These are phyloP conservation scores for Dactylorhiza incarnata DNA, from an alignment of 106 monocot genomes.

Conservation along the genomic window DNA sequence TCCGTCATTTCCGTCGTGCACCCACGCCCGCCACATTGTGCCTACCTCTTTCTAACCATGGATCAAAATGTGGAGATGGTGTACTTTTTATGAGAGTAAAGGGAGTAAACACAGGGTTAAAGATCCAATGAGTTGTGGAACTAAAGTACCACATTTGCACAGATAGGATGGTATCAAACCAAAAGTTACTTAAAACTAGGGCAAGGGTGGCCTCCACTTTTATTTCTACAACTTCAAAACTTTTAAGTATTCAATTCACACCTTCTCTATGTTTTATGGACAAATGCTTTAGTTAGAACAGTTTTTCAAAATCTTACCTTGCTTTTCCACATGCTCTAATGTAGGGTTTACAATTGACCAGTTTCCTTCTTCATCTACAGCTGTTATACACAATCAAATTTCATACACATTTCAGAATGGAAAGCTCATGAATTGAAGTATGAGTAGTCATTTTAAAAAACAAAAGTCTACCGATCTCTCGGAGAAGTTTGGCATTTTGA, in stretches of 20 bases:
- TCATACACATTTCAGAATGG: background rate
- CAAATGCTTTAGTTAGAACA: background rate
- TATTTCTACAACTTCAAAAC: background rate
- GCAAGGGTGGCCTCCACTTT: background rate
- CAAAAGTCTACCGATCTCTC: constrained; percentile 60
- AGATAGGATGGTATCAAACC: background rate
- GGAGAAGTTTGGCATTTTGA: constrained; percentile 63
- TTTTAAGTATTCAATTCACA: background rate
- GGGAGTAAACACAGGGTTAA: too few species aligned
- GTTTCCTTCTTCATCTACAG: constrained; percentile 61
- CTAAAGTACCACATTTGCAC: background rate
- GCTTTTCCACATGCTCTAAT: constrained; percentile 16
- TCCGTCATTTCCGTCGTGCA: too few species aligned
- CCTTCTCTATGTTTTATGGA: background rate
- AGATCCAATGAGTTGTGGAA: background rate
- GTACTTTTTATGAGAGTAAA: background rate
- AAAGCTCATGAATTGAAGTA: background rate
- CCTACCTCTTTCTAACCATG: too few species aligned
- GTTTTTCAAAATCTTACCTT: constrained; percentile 37
- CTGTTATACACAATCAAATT: constrained; percentile 26
- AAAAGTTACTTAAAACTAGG: background rate
- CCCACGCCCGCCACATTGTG: too few species aligned
- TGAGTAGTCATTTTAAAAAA: background rate
- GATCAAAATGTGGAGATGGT: background rate
- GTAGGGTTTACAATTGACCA: constrained; percentile 72